These are phyloP conservation scores for Amanita subjunquillea DNA, from an alignment of 768 basidiomycete genomes.

Conservation along the genomic window DNA sequence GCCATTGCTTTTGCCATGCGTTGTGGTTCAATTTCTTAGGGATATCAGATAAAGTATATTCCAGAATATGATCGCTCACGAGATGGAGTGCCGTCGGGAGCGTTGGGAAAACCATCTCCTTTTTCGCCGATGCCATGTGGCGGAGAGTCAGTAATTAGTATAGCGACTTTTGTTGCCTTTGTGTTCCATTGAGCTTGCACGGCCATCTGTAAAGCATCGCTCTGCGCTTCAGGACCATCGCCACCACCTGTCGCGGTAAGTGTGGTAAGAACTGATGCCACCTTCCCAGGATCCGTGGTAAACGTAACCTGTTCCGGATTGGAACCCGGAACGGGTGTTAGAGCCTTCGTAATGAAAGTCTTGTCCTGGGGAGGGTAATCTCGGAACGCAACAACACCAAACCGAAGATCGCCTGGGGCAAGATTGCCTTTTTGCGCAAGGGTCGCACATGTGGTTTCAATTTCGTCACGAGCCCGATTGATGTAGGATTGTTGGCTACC, in stretches of 20 bases:
- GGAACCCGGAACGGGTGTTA: neutral
- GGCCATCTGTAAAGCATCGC: slow-evolving; percentile 39
- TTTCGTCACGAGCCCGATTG: neutral
- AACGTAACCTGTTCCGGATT: neutral
- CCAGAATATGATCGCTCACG: neutral
- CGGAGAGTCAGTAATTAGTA: slow-evolving; percentile 49
- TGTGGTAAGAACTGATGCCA: slow-evolving; percentile 27
- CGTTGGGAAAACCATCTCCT: slow-evolving; percentile 30
- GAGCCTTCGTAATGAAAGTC: slow-evolving; percentile 8
- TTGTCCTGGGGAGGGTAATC: slow-evolving; percentile 9
- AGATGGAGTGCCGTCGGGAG: slow-evolving; percentile 7
- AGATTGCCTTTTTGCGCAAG: neutral
- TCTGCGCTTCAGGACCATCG: slow-evolving; percentile 51
- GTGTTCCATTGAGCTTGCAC: slow-evolving; percentile 39
- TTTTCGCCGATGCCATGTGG: slow-evolving; percentile 49
- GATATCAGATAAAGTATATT: neutral
- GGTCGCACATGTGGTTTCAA: neutral
- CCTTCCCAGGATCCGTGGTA: neutral
- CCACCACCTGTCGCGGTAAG: slow-evolving; percentile 28
- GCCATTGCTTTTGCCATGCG: slow-evolving; percentile 33
- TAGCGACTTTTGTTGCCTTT: slow-evolving; percentile 39
- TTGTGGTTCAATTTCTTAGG: slow-evolving; percentile 19
- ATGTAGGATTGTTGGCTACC: neutral
- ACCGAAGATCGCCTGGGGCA: neutral
- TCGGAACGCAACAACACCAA: neutral